Evolutionary conservation across 805 yeast genomes (phyloP), one percentile per base, ranked within the genome.

Genomic region (Kazachstania martiniae): DNA sequence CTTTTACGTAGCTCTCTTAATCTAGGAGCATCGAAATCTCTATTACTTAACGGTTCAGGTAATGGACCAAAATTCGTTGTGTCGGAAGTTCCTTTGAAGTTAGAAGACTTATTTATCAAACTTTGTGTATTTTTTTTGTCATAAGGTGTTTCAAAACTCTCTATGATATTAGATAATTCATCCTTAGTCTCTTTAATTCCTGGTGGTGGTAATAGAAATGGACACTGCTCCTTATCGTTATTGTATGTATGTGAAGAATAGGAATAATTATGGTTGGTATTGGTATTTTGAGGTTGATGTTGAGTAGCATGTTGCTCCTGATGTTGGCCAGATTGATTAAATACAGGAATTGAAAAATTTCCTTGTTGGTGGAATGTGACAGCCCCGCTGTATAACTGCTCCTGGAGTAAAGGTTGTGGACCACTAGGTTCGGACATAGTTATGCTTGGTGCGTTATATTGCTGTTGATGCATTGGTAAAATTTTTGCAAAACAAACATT

Each of bases 1-100:
- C 65, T 61, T 56, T 89, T 87, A 37, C 97, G 69, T 34, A 86
- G 68, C 49, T 91, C 98, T 37, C 97, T 67, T 35, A 89, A 63
- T 41, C 76, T 81, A 3, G 95, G 89, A 0, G 95, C 84, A 53
- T 86, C 95, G 55, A 82, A 87, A 36, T 74, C 77, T 40, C 93
- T 72, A n/a, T 40, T 62, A 3, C 75, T 60, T 18, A 72, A 59
- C 19, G 89, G 79, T 36, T 79, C 89, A 0, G 95, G 94, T 21
- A 82, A 63, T 4, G 87, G 78, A 4, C 87, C 89, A 47, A 77
- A 70, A 43, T 71, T 70, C 12, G 66, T 59, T 12, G 53, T 49
- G 29, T 56, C 50, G 33, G 68, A 66, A 35, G 70, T 65, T 5
- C 68, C 69, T 10, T 62, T 55, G 39, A 71, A 74, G 7, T 46